Evolutionary conservation across 345 rosid species (phyloP).

Genomic region (Corchorus olitorius): DNA sequence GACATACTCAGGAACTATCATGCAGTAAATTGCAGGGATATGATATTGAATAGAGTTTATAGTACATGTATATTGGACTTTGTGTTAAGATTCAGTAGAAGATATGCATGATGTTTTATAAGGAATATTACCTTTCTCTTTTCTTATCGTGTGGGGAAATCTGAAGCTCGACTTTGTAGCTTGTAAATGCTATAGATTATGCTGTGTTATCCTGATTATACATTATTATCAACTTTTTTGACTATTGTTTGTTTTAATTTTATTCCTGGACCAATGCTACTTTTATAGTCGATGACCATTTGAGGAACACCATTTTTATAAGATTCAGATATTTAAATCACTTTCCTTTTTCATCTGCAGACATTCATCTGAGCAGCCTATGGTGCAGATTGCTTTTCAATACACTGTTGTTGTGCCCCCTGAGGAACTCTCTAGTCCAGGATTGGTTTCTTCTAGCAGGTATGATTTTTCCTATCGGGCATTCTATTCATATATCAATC

Average conservation of each 20-base stretch:
- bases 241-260: background rate
- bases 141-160: background rate
- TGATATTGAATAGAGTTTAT: background rate
- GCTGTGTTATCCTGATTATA: slow-evolving; percentile 1
- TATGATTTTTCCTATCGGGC: slow-evolving; percentile 37
- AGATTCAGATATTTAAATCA: background rate
- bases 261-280: background rate
- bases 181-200: background rate
- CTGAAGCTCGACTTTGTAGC: background rate
- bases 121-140: background rate
- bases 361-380: slow-evolving; percentile 79
- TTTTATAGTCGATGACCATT: background rate
- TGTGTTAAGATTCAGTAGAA: background rate
- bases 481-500: background rate
- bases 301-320: background rate
- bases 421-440: slow-evolving; percentile 64
- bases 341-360: slow-evolving; percentile 41
- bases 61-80: background rate
- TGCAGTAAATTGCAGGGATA: background rate
- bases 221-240: background rate
- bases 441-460: slow-evolving; percentile 62
- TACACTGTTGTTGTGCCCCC: slow-evolving; percentile 88
- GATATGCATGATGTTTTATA: background rate
- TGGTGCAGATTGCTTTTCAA: slow-evolving; percentile 92
- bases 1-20: background rate